A percentile compares a stretch with the other conserved stretches of the same genome.
These are phyloP conservation scores for Nannizziopsis barbatae DNA, from an alignment of 2,329 filamentous ascomycete genomes.

Conservation along the genomic window DNA sequence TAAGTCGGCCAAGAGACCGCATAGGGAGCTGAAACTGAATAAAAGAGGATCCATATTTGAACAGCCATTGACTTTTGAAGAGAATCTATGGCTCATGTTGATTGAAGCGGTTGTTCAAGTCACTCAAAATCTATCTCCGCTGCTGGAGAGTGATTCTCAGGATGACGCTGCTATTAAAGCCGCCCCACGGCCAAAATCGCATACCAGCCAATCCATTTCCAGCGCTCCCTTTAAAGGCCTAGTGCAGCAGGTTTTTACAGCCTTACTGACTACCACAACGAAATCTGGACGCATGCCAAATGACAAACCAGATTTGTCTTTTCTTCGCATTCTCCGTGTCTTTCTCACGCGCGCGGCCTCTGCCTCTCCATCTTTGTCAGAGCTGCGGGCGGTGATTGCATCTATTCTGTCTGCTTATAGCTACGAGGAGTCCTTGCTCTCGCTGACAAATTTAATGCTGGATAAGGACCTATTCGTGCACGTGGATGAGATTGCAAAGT, in stretches of 20 bases:
- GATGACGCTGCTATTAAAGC: not conserved
- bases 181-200: not conserved
- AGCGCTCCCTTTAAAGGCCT: constrained; percentile 60
- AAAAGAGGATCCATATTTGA: constrained; percentile 38
- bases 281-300: constrained; percentile 21
- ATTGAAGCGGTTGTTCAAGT: constrained; percentile 52
- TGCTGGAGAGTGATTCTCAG: constrained; percentile 6
- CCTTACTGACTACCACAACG: constrained; percentile 56
- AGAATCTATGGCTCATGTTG: constrained; percentile 55
- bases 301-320: constrained; percentile 53
- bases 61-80: constrained; percentile 48
- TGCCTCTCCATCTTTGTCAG: constrained; percentile 72
- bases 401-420: constrained; percentile 93
- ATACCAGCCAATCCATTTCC: constrained; percentile 34
- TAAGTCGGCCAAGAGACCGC: constrained; percentile 41
- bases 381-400: constrained; percentile 70
- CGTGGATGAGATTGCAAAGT: constrained; percentile 60
- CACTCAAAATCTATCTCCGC: constrained; percentile 47
- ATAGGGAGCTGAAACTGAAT: constrained; percentile 24
- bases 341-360: constrained; percentile 75
- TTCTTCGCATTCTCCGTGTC: constrained; percentile 75
- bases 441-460: constrained; percentile 72
- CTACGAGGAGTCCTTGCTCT: constrained; percentile 82
- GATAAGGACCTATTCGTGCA: constrained; percentile 81
- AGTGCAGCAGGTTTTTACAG: constrained; percentile 84